Percentiles rank a stretch among this genome's conserved stretches.
Evolutionary conservation across 2,329 filamentous ascomycete species (phyloP).

Genomic region (Neopestalotiopsis clavispora): DNA sequence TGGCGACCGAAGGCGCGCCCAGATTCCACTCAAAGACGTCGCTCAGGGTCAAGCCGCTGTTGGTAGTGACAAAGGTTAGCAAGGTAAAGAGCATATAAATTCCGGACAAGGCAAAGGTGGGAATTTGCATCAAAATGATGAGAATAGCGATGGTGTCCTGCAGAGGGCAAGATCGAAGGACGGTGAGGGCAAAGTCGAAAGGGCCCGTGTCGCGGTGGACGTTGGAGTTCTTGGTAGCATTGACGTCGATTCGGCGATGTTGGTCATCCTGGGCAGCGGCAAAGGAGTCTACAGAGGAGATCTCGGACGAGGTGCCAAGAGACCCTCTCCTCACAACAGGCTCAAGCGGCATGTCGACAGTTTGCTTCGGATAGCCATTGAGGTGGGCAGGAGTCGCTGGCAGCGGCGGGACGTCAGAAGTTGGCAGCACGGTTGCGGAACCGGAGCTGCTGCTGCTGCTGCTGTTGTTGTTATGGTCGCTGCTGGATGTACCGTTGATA

Average conservation of each 20-base stretch:
- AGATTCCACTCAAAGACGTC: constrained; percentile 90
- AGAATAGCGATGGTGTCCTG: constrained; percentile 96
- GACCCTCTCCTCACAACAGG: constrained; percentile 46
- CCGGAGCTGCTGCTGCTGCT: neutral
- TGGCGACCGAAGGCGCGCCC: constrained; percentile 84
- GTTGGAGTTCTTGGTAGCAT: constrained; percentile 69
- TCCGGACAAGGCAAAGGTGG: constrained; percentile 83
- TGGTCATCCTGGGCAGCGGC: constrained; percentile 48
- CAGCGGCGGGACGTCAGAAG: constrained; percentile 32
- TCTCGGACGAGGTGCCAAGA: constrained; percentile 60
- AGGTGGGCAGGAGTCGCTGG: constrained; percentile 41
- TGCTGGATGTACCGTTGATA: constrained; percentile 24
- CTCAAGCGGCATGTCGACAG: constrained; percentile 46
- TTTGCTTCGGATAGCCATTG: constrained; percentile 40
- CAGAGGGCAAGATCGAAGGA: constrained; percentile 86
- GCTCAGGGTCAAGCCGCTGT: constrained; percentile 80
- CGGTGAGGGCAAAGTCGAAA: constrained; percentile 80
- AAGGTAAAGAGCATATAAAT: constrained; percentile 93
- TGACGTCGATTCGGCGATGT: constrained; percentile 73
- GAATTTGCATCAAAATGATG: constrained; percentile 92
- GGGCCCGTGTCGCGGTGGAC: constrained; percentile 75
- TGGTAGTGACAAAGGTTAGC: constrained; percentile 86
- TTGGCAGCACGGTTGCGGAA: constrained; percentile 27
- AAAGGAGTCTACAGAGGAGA: constrained; percentile 58
- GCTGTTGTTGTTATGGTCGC: too few species aligned